Conservation (phyloP, 192 early-diverging fungal species). For the Dimargaris xerosporica region DNA sequence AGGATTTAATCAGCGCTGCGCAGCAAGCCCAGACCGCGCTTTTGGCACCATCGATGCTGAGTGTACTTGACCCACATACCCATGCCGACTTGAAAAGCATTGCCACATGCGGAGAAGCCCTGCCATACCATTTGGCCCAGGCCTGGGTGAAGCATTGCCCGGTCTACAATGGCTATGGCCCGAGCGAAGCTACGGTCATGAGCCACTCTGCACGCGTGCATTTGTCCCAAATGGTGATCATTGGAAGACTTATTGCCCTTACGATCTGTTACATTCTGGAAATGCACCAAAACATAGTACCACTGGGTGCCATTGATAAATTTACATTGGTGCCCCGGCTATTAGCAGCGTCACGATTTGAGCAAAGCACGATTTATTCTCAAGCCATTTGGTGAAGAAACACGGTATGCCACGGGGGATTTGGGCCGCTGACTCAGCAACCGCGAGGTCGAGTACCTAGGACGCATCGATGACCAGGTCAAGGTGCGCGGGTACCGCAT, state of each 20-base stretch:
- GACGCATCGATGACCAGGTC: constrained; percentile 20
- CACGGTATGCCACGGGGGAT: constrained; percentile 24
- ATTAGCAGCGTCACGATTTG: constrained; percentile 21
- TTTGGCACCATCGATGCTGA: background rate
- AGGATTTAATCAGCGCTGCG: background rate
- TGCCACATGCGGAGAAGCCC: background rate
- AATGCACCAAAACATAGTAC: constrained; percentile 7
- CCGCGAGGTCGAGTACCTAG: constrained; percentile 17
- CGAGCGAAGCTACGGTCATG: background rate
- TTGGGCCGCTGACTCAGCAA: constrained; percentile 17
- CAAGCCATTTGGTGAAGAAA: constrained; percentile 19
- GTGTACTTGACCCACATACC: background rate
- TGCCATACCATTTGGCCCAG: background rate
- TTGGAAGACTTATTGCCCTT: constrained; percentile 16
- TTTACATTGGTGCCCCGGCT: constrained; percentile 20
- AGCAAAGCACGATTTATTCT: constrained; percentile 18
- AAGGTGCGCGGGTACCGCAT: constrained; percentile 26
- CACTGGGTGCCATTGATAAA: constrained; percentile 20
- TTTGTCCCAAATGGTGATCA: constrained; percentile 2
- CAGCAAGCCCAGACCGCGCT: background rate
- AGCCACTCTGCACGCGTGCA: background rate
- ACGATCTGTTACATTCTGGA: constrained; percentile 19
- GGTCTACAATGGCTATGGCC: constrained; percentile 8
- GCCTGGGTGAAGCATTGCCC: background rate
- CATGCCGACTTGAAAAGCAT: background rate